These are phyloP conservation scores for Curvularia eragrostidis DNA, from an alignment of 2,329 filamentous ascomycete genomes.

Conservation along the genomic window DNA sequence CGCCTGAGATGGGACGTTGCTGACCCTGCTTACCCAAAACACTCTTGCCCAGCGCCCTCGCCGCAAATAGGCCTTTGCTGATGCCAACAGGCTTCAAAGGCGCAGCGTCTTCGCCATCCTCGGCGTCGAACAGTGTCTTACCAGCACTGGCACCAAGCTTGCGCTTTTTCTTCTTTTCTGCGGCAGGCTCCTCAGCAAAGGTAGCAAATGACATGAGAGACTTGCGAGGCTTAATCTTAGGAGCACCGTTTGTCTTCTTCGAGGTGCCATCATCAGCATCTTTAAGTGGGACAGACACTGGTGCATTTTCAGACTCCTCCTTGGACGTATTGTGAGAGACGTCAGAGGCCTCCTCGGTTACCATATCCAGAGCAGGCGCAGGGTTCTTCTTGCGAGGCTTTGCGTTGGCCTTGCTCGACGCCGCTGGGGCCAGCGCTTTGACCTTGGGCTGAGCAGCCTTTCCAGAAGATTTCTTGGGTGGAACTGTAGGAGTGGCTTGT, in stretches of 20 bases:
- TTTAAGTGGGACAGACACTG: conserved; percentile 44
- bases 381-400: conserved; percentile 52
- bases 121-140: conserved; percentile 69
- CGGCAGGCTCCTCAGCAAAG: conserved; percentile 50
- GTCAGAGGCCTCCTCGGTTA: conserved; percentile 52
- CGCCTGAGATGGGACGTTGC: conserved; percentile 40
- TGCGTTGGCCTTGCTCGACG: conserved; percentile 55
- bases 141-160: conserved; percentile 69
- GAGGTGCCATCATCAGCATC: conserved; percentile 38
- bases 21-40: conserved; percentile 37
- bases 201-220: conserved; percentile 56
- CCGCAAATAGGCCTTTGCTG: conserved; percentile 49
- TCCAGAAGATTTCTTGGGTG: conserved; percentile 39
- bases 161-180: conserved; percentile 65
- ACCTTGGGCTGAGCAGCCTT: conserved; percentile 43
- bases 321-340: conserved; percentile 38
- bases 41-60: conserved; percentile 46
- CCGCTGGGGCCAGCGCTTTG: conserved; percentile 54
- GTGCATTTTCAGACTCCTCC: conserved; percentile 50
- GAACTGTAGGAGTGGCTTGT: conserved; percentile 40
- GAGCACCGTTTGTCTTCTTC: conserved; percentile 43
- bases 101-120: conserved; percentile 41
- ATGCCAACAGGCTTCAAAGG: conserved; percentile 43
- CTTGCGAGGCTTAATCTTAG: conserved; percentile 54
- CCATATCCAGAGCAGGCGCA: conserved; percentile 51